Evolutionary conservation across 2,329 filamentous ascomycete genomes (phyloP).

Genomic region (Stemphylium vesicarium): DNA sequence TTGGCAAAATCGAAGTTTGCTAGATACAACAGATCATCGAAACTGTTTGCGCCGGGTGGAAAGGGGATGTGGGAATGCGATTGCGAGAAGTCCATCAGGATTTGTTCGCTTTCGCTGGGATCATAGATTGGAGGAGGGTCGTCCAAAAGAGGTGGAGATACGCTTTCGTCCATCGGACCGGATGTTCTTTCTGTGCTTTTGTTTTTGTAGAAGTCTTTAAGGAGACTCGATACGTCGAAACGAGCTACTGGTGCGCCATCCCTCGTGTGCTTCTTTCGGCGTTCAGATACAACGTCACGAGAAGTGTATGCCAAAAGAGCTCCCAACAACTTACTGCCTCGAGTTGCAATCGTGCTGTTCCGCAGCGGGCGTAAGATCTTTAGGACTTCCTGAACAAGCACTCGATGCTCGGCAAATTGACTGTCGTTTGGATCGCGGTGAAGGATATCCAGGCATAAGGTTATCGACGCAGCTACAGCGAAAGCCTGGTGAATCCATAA

Average conservation of each 20-base stretch:
- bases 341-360: background rate
- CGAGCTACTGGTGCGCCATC: background rate
- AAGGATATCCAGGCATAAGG: background rate
- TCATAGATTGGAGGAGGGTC: background rate
- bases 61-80: background rate
- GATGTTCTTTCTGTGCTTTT: background rate
- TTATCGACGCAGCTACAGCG: slow-evolving; percentile 7
- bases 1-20: background rate
- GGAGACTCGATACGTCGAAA: background rate
- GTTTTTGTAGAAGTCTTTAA: background rate
- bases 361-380: background rate
- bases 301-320: background rate
- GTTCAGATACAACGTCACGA: background rate
- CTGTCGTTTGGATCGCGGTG: background rate
- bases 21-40: background rate
- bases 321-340: background rate
- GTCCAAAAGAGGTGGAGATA: background rate
- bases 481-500: slow-evolving; percentile 52
- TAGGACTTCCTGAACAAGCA: background rate
- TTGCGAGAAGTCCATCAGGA: background rate
- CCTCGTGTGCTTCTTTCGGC: background rate
- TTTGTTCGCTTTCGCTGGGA: background rate
- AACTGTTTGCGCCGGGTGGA: background rate
- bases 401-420: background rate
- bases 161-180: too few relatives aligned